Evolutionary conservation across 2,329 filamentous ascomycete genomes (phyloP), one percentile per base, ranked within the genome.

Genomic region (Ophiostoma sp.): DNA sequence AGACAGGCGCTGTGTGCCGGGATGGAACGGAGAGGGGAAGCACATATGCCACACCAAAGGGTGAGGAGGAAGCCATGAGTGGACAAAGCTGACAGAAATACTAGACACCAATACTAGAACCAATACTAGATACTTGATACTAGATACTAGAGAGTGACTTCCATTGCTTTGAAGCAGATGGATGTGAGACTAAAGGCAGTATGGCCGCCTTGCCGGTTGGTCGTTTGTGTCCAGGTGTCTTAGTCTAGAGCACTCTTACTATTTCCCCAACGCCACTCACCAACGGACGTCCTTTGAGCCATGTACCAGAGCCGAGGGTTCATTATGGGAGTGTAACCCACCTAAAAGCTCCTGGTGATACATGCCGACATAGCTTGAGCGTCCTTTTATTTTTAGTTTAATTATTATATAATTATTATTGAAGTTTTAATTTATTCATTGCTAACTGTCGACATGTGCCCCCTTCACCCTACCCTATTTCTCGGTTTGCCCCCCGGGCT

Each of bases 1-100:
- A 62, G 58, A 41, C 38, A 41, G 8, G 58, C 6, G 14, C 38
- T 62, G 58, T 38, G 7, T 18, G 5, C 60, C 60, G 60, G 60
- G n/a, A 63, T 2, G 42, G 38, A 63, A 63, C 60, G 60, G 60
- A 42, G 58, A 41, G 58, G 55, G 27, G 27, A 38, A 60, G 55
- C 55, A 60, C 55, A 60, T 27, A 38, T 38, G 27, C 12, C 27
- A 36, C 14, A 12, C 27, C 12, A 60, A 60, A 27, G 38, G n/a
- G 27, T 38, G 14, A 40, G 27, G 27, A 38, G n/a, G 12, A 16
- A 16, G 27, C 55, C 38, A 14, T 38, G 55, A 16, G 55, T 60
- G 55, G 55, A 18, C 55, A 60, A 55, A 5, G n/a, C 11, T 55
- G 55, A 27, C 27, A 38, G 11, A 38, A 8, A 55, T 52, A 55